phyloP scores from a whole-genome alignment of 257 asterid genomes.

The Plectranthus barbatus region DNA sequence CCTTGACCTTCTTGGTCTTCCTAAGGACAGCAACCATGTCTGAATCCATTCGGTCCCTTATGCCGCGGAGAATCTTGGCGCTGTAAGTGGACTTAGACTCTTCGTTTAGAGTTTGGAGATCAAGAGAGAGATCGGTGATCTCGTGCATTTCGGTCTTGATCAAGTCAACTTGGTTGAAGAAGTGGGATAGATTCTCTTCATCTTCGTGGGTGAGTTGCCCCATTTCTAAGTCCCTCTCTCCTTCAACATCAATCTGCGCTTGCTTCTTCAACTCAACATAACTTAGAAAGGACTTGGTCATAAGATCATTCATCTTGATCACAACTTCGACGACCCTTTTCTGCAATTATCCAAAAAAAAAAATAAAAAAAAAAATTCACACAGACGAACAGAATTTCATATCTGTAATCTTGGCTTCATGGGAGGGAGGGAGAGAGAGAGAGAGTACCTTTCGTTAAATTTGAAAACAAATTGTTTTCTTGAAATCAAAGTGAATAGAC shows the following conservation, averaged over 20 bases:
- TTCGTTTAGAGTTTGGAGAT: slow-evolving; percentile 54
- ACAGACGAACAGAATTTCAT: too few species aligned
- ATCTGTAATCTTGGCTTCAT: not conserved
- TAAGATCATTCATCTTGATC: slow-evolving; percentile 71
- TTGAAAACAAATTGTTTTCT: slow-evolving; percentile 12
- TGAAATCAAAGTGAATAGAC: not conserved
- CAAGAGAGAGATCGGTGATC: slow-evolving; percentile 54
- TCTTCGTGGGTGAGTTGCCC: slow-evolving; percentile 35
- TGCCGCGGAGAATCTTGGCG: slow-evolving; percentile 64
- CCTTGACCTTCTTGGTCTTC: slow-evolving; percentile 53
- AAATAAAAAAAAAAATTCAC: too few species aligned
- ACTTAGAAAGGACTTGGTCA: slow-evolving; percentile 66
- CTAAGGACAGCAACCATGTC: slow-evolving; percentile 62
- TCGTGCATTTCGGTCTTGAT: slow-evolving; percentile 47
- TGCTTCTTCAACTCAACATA: slow-evolving; percentile 78
- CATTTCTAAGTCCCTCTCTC: slow-evolving; percentile 45
- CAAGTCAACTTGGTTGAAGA: slow-evolving; percentile 54
- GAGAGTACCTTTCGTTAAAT: not conserved
- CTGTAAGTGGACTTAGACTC: slow-evolving; percentile 58
- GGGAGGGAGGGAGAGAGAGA: not conserved
- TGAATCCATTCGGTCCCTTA: slow-evolving; percentile 73
- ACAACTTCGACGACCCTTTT: not conserved
- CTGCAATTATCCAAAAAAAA: slow-evolving; percentile 22
- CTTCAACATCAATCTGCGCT: slow-evolving; percentile 40
- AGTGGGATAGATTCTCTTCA: slow-evolving; percentile 40